Conservation (phyloP, 2,329 filamentous ascomycete species). For the Emergomyces orientalis region DNA sequence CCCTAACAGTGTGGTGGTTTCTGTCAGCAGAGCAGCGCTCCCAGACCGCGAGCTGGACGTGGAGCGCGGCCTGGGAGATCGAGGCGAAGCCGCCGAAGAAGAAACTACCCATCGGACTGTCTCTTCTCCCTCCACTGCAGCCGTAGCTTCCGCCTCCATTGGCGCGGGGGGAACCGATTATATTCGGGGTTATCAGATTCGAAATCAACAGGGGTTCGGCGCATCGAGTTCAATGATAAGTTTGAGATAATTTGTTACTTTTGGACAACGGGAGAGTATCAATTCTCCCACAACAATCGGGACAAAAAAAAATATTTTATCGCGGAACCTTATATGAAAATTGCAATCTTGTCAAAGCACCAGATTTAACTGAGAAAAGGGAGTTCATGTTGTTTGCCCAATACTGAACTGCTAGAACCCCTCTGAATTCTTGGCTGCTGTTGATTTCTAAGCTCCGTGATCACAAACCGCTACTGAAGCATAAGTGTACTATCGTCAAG, state of each 20-base stretch:
- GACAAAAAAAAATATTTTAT: background rate
- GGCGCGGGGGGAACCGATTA: background rate
- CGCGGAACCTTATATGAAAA: too few relatives aligned
- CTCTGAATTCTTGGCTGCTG: background rate
- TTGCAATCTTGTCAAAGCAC: too few relatives aligned
- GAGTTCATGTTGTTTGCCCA: background rate
- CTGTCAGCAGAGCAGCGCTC: background rate
- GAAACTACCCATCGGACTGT: slow-evolving; percentile 1
- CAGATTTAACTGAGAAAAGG: background rate
- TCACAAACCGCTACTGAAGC: background rate
- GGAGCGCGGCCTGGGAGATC: background rate
- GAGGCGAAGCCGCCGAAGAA: background rate
- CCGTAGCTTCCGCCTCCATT: slow-evolving; percentile 4
- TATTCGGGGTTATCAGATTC: background rate
- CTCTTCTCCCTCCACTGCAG: slow-evolving; percentile 2
- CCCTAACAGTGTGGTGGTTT: background rate
- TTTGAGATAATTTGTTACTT: background rate
- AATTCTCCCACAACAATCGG: background rate
- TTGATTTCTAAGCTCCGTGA: background rate
- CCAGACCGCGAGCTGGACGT: background rate
- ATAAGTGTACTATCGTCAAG: background rate
- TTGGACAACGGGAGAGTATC: background rate
- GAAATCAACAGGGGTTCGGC: background rate
- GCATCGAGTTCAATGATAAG: background rate
- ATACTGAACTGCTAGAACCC: background rate